Evolutionary conservation across 805 yeast species (phyloP).

Genomic region (Wickerhamiella kazuoi): DNA sequence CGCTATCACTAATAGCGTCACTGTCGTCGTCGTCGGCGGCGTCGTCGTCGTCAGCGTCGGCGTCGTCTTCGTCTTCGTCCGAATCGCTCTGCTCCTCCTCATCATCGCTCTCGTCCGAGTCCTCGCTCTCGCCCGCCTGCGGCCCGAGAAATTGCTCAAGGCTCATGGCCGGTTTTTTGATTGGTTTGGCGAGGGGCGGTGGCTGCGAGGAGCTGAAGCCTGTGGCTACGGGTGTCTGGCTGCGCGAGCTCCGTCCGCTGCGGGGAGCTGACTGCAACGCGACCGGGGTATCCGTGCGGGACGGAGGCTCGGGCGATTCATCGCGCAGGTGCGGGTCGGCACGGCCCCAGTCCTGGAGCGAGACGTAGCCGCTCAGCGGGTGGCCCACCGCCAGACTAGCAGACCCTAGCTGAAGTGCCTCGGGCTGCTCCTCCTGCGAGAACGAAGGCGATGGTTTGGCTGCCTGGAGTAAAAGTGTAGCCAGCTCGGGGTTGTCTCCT

Average conservation of each 20-base stretch:
- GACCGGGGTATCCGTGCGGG: background rate
- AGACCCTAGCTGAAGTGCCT: conserved; percentile 15
- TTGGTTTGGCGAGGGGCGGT: background rate
- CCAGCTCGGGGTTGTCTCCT: conserved; percentile 37
- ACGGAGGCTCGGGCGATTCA: background rate
- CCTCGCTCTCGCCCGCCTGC: background rate
- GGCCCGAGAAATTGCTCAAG: conserved; percentile 1
- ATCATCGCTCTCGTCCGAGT: background rate
- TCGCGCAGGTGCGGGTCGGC: conserved; percentile 6
- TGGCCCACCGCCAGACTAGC: conserved; percentile 18
- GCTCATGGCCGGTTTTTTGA: background rate
- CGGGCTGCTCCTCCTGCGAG: conserved; percentile 6
- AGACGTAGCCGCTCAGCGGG: conserved; percentile 18
- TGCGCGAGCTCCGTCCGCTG: background rate
- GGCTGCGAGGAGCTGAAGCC: too few species aligned
- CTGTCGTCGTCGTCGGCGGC: background rate
- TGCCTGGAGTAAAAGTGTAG: conserved; percentile 53
- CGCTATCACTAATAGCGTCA: too few species aligned
- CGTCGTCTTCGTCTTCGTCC: background rate
- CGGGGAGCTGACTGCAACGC: too few species aligned
- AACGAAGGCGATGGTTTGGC: conserved; percentile 38
- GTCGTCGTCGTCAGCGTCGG: background rate
- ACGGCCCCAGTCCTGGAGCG: conserved; percentile 31
- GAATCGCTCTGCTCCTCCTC: background rate
- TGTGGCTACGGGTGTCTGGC: background rate